Evolutionary conservation across 2,329 filamentous ascomycete species (phyloP), one percentile per base, ranked within the genome.

Genomic region (Pseudohalonectria lignicola): DNA sequence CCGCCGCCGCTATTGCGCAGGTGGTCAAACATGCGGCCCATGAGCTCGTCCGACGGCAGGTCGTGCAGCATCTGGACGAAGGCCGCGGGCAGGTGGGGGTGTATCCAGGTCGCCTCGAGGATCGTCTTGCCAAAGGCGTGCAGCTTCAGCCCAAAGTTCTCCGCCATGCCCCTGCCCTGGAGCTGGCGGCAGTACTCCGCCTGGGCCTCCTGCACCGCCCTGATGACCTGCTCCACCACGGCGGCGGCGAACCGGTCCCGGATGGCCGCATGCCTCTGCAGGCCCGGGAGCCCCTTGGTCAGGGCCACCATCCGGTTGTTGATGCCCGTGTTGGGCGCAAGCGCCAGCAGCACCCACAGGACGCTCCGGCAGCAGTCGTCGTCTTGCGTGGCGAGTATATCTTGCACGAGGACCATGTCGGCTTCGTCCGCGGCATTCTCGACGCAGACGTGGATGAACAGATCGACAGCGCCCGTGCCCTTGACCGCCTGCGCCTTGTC

Each of bases 371-470:
- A 49, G 37, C 42, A 44, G 2, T 31, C 30, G 18, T 41, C 40
- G 37, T 42, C 34, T 8, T 20, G 26, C 7, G 39, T 43, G 13
- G 33, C 34, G 10, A 49, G 28, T 5, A 49, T 39, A 8, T 41
- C 32, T 6, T 43, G 40, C n/a, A 38, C 41, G 11, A 47, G 39
- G n/a, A 30, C 29, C 7, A 51, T 30, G 2, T 43, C 41, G 19
- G 41, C 36, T 9, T 36, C 31, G 17, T 44, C 42, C 2, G 45
- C 31, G 3, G 41, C 34, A 4, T 36, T 37, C 4, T 43, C 38
- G 36, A 50, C 37, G 30, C 44, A 49, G 10, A 45, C 17, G 13
- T 29, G 29, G 18, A 44, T 45, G 34, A 49, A 37, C 25, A 50
- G 26, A 19, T 46, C 41, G 20, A 47, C 32, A 10, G 47, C 45